A percentile compares a stretch with the other conserved stretches of the same genome.
Conservation (phyloP, 345 rosid species). For the Cardamine resedifolia region DNA sequence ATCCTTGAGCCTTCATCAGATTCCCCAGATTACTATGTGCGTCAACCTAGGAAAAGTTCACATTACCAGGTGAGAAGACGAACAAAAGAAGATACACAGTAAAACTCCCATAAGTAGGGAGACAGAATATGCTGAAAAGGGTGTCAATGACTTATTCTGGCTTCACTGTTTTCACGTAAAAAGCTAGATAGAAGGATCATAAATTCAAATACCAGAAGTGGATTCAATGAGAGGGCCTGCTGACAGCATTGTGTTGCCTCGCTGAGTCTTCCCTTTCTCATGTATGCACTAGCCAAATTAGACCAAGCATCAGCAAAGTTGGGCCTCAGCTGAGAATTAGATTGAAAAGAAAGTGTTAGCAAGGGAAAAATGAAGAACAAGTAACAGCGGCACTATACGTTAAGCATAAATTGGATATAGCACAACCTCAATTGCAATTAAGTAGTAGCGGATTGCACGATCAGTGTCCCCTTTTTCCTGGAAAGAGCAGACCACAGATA, state of each 20-base stretch:
- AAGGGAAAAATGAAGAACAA: background rate
- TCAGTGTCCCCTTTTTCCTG: slow-evolving; percentile 97
- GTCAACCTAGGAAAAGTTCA: slow-evolving; percentile 64
- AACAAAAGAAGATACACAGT: background rate
- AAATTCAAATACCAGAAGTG: slow-evolving; percentile 63
- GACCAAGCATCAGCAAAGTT: slow-evolving; percentile 99
- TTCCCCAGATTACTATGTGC: slow-evolving; percentile 96
- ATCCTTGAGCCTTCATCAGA: slow-evolving; percentile 92
- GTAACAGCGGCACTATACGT: slow-evolving; percentile 9
- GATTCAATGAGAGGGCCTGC: slow-evolving; percentile 88
- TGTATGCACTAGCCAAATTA: slow-evolving; percentile 94
- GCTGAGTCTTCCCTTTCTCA: slow-evolving; percentile 88
- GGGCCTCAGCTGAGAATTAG: slow-evolving; percentile 72
- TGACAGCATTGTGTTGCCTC: slow-evolving; percentile 99
- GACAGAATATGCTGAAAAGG: background rate
- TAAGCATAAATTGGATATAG: slow-evolving; percentile 1
- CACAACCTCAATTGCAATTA: slow-evolving; percentile 95
- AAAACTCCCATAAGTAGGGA: background rate
- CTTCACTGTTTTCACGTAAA: background rate
- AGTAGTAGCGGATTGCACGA: slow-evolving; percentile 83
- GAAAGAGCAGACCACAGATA: slow-evolving; percentile 9
- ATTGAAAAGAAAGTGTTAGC: slow-evolving; percentile 15
- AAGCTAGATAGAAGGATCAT: background rate
- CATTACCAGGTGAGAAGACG: slow-evolving; percentile 12
- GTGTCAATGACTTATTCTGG: background rate